Conservation (phyloP, 805 yeast species). For the Komagataella populi region DNA sequence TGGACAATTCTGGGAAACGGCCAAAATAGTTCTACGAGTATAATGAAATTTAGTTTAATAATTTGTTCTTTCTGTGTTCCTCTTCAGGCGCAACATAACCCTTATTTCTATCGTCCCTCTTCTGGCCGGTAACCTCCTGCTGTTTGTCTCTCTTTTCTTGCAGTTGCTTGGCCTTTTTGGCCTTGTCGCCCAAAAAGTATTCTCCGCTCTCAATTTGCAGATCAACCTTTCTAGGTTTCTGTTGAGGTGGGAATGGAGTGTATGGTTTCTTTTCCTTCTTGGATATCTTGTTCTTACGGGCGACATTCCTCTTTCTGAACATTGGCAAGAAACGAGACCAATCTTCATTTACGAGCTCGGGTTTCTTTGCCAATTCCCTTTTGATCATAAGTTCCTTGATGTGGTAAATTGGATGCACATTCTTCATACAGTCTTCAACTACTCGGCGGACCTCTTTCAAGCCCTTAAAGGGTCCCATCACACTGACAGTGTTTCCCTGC, state of each 20-base stretch:
- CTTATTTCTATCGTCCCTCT: slow-evolving; percentile 57
- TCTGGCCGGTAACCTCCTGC: slow-evolving; percentile 49
- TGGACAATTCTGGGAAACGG: background rate
- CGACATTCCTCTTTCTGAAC: slow-evolving; percentile 92
- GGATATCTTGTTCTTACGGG: slow-evolving; percentile 59
- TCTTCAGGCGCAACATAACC: slow-evolving; percentile 85
- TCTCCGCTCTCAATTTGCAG: slow-evolving; percentile 97
- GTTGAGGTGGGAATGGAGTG: slow-evolving; percentile 99
- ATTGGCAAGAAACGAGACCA: slow-evolving; percentile 95
- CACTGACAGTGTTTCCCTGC: slow-evolving; percentile 94
- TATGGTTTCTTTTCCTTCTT: slow-evolving; percentile 51
- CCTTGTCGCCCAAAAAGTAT: slow-evolving; percentile 81
- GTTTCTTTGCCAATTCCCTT: slow-evolving; percentile 87
- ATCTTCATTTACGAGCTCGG: slow-evolving; percentile 90
- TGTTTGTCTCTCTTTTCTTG: slow-evolving; percentile 74
- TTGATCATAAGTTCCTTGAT: slow-evolving; percentile 96
- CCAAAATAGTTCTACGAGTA: background rate
- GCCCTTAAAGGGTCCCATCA: slow-evolving; percentile 94
- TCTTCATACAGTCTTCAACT: slow-evolving; percentile 95
- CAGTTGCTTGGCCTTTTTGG: slow-evolving; percentile 57
- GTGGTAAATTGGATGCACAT: slow-evolving; percentile 94
- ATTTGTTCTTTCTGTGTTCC: slow-evolving; percentile 20
- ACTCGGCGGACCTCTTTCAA: slow-evolving; percentile 84
- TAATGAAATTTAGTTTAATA: slow-evolving; percentile 8
- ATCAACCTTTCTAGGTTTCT: slow-evolving; percentile 93